Evolutionary conservation across 768 basidiomycete genomes (phyloP), one percentile per base, ranked within the genome.

Genomic region (Mycena pura): DNA sequence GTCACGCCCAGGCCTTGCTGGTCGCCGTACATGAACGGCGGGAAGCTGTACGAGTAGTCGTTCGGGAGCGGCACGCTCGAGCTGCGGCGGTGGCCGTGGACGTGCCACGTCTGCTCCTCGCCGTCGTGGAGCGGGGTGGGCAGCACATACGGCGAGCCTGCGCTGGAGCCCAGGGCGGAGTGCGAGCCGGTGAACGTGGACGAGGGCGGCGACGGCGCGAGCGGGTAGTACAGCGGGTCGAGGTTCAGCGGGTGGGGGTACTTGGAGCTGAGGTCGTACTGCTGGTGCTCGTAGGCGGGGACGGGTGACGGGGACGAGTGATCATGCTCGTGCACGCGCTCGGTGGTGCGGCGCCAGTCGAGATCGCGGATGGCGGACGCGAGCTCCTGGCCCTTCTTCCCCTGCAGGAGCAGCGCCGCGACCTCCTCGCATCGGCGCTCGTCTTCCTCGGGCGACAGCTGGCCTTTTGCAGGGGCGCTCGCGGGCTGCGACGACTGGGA

Each of bases 301-400:
- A 45, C 44, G 45, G 65, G 54, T 9, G 60, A 57, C 8, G 50
- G 38, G 21, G 56, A 41, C 3, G 58, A 60, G 5, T 57, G 63
- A 1, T n/a, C n/a, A 9, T 22, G 27, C 19, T 43, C 11, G 7
- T 14, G 8, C 13, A 50, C n/a, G 63, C 24, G 66, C 53, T 36
- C 68, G 24, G 24, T 62, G 40, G 58, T 60, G 36, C 76, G 71
- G 43, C 67, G 60, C 41, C 73, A 66, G 55, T 89, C 88, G 11
- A 88, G 76, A 59, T 72, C 70, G n/a, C 83, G 79, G 15, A 89
- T 81, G 1, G 87, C 88, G 45, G 78, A 81, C 0, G 86, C 86
- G 29, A 90, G 83, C 64, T 88, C 82, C 27, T 87, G 85, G 36
- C 89, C 89, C 70, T 89, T 89, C 74, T 86, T 89, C 3, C 89